Evolutionary conservation across 495 filamentous ascomycete genomes (phyloP).

Genomic region (Collariella sp.): DNA sequence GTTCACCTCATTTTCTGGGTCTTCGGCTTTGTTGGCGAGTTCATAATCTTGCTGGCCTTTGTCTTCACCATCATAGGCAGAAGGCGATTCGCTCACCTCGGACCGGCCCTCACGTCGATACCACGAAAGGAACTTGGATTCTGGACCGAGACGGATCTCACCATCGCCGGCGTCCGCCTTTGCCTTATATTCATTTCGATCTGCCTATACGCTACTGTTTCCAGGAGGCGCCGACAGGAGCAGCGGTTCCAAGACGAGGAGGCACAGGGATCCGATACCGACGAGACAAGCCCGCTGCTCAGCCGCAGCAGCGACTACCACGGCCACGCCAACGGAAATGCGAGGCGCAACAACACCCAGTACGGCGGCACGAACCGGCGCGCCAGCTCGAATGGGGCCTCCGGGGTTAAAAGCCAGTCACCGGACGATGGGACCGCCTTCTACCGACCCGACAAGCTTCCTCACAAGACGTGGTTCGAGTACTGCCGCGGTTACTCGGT

Average conservation of each 20-base stretch:
- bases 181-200: constrained; percentile 29
- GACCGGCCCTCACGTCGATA: too few species aligned
- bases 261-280: constrained; percentile 35
- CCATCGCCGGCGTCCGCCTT: constrained; percentile 36
- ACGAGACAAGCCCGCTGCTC: constrained; percentile 45
- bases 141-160: constrained; percentile 48
- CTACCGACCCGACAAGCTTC: constrained; percentile 43
- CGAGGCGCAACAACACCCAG: constrained; percentile 16
- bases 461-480: constrained; percentile 47
- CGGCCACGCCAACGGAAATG: constrained; percentile 24
- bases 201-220: constrained; percentile 35
- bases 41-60: constrained; percentile 57
- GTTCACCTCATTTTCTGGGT: constrained; percentile 70
- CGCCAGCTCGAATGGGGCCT: constrained; percentile 21
- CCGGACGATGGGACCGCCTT: constrained; percentile 44
- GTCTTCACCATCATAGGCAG: constrained; percentile 50
- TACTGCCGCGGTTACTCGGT: constrained; percentile 80
- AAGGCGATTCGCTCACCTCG: constrained; percentile 41
- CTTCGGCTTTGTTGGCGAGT: constrained; percentile 57
- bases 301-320: constrained; percentile 27
- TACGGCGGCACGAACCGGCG: constrained; percentile 22
- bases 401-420: constrained; percentile 22
- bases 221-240: constrained; percentile 26
- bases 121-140: constrained; percentile 16
- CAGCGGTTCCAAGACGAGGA: constrained; percentile 34